Base-by-base conservation (phyloP, 371 early-diverging fungal species). In the Chytridiales sp. region DNA sequence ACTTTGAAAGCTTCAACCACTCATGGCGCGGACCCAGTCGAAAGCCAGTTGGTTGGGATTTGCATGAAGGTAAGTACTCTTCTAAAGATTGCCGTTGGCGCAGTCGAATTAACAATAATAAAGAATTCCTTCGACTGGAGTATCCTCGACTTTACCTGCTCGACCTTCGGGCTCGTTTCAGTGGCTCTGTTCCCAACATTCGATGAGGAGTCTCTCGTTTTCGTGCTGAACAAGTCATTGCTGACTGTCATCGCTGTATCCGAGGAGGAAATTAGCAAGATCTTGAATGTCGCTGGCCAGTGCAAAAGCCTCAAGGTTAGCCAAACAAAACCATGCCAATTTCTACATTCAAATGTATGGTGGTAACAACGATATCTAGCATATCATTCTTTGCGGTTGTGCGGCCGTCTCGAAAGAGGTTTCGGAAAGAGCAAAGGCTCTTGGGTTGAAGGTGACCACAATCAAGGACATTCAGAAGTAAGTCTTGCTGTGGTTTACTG, bases 101-200 rank as follows among this genome's bases (percentile, higher is more conserved):
- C n/a, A n/a, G n/a, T n/a, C n/a, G n/a, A n/a, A n/a, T n/a, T n/a
- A n/a, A n/a, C n/a, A n/a, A n/a, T n/a, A n/a, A n/a, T n/a, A n/a
- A 75, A 84, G 60, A 98, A 97, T 68, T 78, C 94, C 41, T 41
- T 49, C 4, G 96, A 94, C 61, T 95, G 95, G 97, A 67, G 84
- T 19, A 81, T 95, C 27, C 69, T 88, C 19, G 94, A 59, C 68
- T 69, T 81, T 34, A 86, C 86, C 1, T 84, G 82, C 35, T 80
- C 82, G 64, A 76, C 80, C 53, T 86, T 76, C 44, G 77, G 80
- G 41, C 66, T 87, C 4, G 81, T 81, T 44, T 77, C 89, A 1
- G 92, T 94, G 4, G 94, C 98, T 3, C 72, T 99, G 36, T 95
- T 97, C 67, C 93, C 95, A 62, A 95, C 96, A 1, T 83, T 97